A percentile compares a stretch with the other conserved stretches of the same genome.
These are phyloP conservation scores for Tylopilus felleus DNA, from an alignment of 768 basidiomycete species.

Conservation along the genomic window DNA sequence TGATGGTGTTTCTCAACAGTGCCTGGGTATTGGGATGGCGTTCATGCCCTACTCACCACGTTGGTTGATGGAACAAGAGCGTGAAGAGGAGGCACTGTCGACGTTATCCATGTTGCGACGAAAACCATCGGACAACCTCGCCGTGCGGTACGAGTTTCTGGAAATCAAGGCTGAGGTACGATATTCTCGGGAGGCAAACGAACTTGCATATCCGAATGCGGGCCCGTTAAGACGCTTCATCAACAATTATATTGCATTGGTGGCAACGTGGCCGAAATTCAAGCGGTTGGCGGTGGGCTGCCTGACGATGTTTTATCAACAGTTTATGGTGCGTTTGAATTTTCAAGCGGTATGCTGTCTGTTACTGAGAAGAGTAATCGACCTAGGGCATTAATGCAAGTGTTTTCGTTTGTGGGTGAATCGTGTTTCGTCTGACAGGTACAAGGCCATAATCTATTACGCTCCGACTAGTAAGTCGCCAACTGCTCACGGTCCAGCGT, in stretches of 20 bases:
- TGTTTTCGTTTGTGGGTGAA: background rate
- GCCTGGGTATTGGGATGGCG: conserved; percentile 30
- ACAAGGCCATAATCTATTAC: conserved; percentile 30
- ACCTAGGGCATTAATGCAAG: conserved; percentile 29
- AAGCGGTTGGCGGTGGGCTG: conserved; percentile 30
- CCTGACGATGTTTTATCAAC: conserved; percentile 33
- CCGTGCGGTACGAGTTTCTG: conserved; percentile 37
- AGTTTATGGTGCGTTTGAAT: conserved; percentile 27
- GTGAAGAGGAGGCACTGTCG: conserved; percentile 34
- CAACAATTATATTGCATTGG: conserved; percentile 25
- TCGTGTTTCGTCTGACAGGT: conserved; percentile 3
- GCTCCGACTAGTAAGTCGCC: conserved; percentile 18
- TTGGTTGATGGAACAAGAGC: conserved; percentile 39
- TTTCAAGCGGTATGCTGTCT: background rate
- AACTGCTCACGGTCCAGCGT: background rate
- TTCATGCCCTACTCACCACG: conserved; percentile 43
- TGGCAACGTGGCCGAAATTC: conserved; percentile 31
- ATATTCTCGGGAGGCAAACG: conserved; percentile 23
- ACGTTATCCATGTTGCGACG: conserved; percentile 36
- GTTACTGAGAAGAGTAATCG: background rate
- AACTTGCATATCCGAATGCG: conserved; percentile 21
- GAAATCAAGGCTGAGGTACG: conserved; percentile 39
- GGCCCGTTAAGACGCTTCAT: conserved; percentile 11
- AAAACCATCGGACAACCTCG: conserved; percentile 28
- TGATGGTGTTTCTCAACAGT: conserved; percentile 15